Base-by-base conservation (phyloP, 2,329 filamentous ascomycete genomes). In the Raffaelea arxii region DNA sequence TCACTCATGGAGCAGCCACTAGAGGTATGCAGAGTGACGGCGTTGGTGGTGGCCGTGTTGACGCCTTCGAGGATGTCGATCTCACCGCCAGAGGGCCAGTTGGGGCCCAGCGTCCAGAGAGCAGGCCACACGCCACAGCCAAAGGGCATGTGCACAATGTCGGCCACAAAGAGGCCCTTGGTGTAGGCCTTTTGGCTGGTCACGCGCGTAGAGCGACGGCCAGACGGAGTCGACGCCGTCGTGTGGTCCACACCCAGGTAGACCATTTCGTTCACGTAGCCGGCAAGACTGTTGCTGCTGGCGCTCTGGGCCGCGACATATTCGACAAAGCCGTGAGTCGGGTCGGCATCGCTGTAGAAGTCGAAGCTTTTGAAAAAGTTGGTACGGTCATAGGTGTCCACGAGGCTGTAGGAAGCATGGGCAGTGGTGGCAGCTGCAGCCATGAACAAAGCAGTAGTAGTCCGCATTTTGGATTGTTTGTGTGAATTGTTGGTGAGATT, bases 61-160 rank as follows among this genome's bases (percentile, higher is more conserved):
- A 88, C 82, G 32, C 84, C 84, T 66, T 90, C 86, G 55, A 90
- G 78, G 56, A 90, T 84, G 61, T 91, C 86, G 56, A 91, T 85
- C 65, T 90, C 86, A 41, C 85, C 85, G 7, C 70, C 68, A 37
- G 60, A 61, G 2, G 86, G 86, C 86, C 86, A 90, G 57, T 74
- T 64, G n/a, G 72, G 68, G 16, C 84, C 84, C 27, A 86, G 72
- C 44, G 68, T 71, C 76, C 76, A 85, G 61, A 83, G 84, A 14
- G 85, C 85, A 1, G 85, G 84, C 86, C 86, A 91, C 14, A 78
- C 74, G 27, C 84, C 85, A 57, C 85, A 89, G 50, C 77, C 77
- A 19, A 72, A 73, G n/a, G 86, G 86, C 79, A 89, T 88, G 61
- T 90, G 85, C 10, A 69, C 71, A 48, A 89, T 75, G 58, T 91